A percentile compares a stretch with the other conserved stretches of the same genome.
These are phyloP conservation scores for Arabidopsis suecica DNA, from an alignment of 345 rosid genomes.

Conservation along the genomic window DNA sequence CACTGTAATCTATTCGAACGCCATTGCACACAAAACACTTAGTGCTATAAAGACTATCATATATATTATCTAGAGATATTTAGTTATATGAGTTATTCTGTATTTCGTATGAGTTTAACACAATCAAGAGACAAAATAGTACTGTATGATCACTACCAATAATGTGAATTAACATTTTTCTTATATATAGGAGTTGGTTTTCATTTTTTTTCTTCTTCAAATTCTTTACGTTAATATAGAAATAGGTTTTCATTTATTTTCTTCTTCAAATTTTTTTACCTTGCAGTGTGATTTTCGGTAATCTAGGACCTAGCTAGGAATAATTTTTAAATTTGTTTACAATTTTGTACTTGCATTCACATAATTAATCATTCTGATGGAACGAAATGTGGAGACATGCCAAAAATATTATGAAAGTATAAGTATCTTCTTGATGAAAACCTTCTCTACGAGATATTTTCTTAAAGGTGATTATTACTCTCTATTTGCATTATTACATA, in stretches of 20 bases:
- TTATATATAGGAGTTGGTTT: neutral
- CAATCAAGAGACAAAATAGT: constrained; percentile 8
- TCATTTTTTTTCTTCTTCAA: neutral
- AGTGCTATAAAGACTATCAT: neutral
- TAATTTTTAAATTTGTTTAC: neutral
- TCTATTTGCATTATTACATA: constrained; percentile 13
- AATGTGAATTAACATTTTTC: constrained; percentile 1
- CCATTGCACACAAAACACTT: neutral
- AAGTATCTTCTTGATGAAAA: constrained; percentile 39
- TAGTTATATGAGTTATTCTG: neutral
- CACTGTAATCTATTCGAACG: neutral
- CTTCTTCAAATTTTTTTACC: neutral
- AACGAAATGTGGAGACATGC: constrained; percentile 33
- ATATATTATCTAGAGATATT: neutral
- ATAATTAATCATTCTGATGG: constrained; percentile 39
- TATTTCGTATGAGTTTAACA: neutral
- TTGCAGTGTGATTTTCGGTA: neutral
- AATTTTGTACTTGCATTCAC: constrained; percentile 13
- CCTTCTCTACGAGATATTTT: constrained; percentile 24
- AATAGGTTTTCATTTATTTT: neutral
- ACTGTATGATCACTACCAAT: constrained; percentile 6
- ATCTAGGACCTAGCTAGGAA: neutral
- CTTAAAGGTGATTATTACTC: constrained; percentile 28
- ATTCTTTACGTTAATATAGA: neutral
- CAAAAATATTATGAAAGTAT: constrained; percentile 22